phyloP scores from a whole-genome alignment of 2,329 filamentous ascomycete species.

The Hypoxylon sp. region DNA sequence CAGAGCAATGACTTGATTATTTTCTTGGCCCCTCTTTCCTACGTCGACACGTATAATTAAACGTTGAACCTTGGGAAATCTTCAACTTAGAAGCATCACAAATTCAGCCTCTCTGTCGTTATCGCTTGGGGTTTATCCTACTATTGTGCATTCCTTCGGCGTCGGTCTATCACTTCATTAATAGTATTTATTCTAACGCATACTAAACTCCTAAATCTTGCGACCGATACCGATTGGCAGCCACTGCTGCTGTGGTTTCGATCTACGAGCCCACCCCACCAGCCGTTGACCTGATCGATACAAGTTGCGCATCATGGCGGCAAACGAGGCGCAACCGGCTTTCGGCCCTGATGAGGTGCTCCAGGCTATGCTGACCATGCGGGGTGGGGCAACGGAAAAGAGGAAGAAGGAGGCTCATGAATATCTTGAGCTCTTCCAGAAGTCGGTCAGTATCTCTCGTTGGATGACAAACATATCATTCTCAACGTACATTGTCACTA shows the following conservation, averaged over 20 bases:
- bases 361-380: conserved; percentile 91
- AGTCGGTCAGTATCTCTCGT: conserved; percentile 79
- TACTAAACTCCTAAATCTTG: conserved; percentile 15
- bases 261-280: conserved; percentile 50
- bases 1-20: conserved; percentile 38
- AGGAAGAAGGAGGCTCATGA: conserved; percentile 94
- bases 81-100: conserved; percentile 3
- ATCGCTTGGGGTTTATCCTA: conserved; percentile 5
- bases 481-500: conserved; percentile 36
- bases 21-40: conserved; percentile 51
- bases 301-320: conserved; percentile 71
- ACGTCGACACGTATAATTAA: conserved; percentile 34
- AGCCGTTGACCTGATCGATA: conserved; percentile 46
- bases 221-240: conserved; percentile 39
- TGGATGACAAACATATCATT: background rate
- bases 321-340: conserved; percentile 75
- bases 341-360: conserved; percentile 84
- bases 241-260: conserved; percentile 39
- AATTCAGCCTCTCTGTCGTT: background rate
- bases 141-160: conserved; percentile 27
- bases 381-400: conserved; percentile 82
- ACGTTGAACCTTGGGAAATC: conserved; percentile 18
- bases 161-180: conserved; percentile 20
- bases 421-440: conserved; percentile 95
- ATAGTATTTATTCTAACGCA: conserved; percentile 11